Conservation (phyloP, 2,329 filamentous ascomycete genomes). For the Cercospora zeina region DNA sequence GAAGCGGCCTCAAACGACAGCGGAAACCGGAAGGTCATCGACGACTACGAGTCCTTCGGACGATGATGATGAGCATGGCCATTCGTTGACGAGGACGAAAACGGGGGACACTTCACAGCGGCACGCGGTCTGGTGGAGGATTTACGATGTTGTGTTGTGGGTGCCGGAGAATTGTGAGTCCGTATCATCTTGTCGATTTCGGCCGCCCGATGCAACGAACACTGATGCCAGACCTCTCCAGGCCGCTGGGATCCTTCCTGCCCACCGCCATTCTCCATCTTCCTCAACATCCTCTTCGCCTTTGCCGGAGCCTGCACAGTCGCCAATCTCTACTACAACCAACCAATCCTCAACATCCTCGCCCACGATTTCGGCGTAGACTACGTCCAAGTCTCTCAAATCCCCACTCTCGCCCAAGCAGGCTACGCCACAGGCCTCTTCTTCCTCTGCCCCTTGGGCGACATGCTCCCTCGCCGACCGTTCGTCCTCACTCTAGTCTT, state of each 20-base stretch:
- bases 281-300: slow-evolving; percentile 69
- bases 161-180: slow-evolving; percentile 7
- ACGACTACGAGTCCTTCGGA: not conserved
- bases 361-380: slow-evolving; percentile 69
- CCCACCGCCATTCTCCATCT: slow-evolving; percentile 67
- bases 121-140: not conserved
- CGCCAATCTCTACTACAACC: slow-evolving; percentile 79
- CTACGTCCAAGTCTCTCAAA: slow-evolving; percentile 65
- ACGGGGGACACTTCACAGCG: not conserved
- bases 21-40: not conserved
- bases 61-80: not conserved
- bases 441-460: slow-evolving; percentile 74
- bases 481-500: slow-evolving; percentile 66
- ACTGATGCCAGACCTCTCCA: not conserved
- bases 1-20: not conserved
- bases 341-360: slow-evolving; percentile 75
- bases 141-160: slow-evolving; percentile 6
- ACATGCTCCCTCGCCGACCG: slow-evolving; percentile 64
- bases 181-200: not conserved
- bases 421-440: slow-evolving; percentile 74
- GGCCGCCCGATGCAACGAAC: not conserved
- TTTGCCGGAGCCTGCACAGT: slow-evolving; percentile 69
- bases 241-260: slow-evolving; percentile 63
- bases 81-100: not conserved
- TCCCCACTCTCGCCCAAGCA: slow-evolving; percentile 76